Conservation (phyloP, 306 rosid species). For the Malus sieversii region DNA sequence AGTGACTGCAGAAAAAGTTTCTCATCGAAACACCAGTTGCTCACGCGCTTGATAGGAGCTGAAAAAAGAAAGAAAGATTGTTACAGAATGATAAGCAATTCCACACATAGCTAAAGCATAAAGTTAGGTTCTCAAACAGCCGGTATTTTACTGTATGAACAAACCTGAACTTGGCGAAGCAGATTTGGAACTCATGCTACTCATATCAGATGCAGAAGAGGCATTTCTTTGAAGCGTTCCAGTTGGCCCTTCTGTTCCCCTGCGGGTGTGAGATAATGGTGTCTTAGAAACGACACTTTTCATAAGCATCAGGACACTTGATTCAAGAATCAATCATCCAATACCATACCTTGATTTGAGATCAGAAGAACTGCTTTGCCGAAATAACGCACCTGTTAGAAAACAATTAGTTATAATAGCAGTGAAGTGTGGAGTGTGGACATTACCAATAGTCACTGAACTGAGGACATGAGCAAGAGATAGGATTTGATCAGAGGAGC, state of each 20-base stretch:
- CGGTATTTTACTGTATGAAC: not conserved
- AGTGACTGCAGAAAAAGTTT: slow-evolving; percentile 74
- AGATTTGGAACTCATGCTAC: slow-evolving; percentile 48
- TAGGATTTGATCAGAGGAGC: not conserved
- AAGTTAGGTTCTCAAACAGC: not conserved
- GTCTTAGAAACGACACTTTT: not conserved
- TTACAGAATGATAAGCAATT: slow-evolving; percentile 1
- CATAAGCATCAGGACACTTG: not conserved
- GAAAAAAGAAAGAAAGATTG: slow-evolving; percentile 16
- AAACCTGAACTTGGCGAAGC: slow-evolving; percentile 48
- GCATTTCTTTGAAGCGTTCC: slow-evolving; percentile 49
- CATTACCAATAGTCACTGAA: not conserved
- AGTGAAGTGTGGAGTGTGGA: not conserved
- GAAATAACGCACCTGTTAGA: slow-evolving; percentile 38
- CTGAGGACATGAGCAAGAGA: not conserved
- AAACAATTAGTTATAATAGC: not conserved
- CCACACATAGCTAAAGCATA: not conserved
- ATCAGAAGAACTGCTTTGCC: slow-evolving; percentile 33
- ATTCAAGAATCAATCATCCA: not conserved
- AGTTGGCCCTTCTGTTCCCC: slow-evolving; percentile 29
- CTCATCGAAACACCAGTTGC: slow-evolving; percentile 78
- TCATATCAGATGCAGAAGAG: slow-evolving; percentile 56
- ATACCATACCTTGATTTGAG: slow-evolving; percentile 30
- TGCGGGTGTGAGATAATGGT: slow-evolving; percentile 1
- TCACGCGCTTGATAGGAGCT: slow-evolving; percentile 51